Percentiles rank a stretch among this genome's conserved stretches.
These are phyloP conservation scores for Arachis hypogaea DNA, from an alignment of 306 rosid species.

Conservation along the genomic window DNA sequence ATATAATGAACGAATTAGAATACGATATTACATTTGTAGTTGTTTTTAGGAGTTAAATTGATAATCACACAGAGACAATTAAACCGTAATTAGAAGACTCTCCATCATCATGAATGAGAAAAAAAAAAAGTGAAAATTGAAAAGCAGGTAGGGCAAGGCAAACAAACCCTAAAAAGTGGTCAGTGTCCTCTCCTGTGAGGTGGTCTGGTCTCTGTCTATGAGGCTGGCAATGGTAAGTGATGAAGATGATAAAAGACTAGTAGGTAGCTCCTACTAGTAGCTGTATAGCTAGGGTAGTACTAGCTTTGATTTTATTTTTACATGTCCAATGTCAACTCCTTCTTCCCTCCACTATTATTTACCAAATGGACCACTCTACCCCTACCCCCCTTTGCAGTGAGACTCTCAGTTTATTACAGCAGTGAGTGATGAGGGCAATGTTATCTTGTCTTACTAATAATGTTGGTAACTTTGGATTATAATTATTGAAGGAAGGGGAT, in stretches of 20 bases:
- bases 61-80: too few relatives aligned
- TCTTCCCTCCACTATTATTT: neutral
- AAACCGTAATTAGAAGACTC: too few relatives aligned
- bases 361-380: neutral
- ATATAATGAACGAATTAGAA: too few relatives aligned
- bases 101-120: too few relatives aligned
- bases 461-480: too few relatives aligned
- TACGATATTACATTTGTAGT: too few relatives aligned
- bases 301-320: neutral
- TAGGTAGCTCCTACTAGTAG: neutral
- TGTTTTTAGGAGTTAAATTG: too few relatives aligned
- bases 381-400: neutral
- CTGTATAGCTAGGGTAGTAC: neutral
- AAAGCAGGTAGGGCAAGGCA: neutral
- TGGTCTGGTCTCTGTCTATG: neutral
- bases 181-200: neutral
- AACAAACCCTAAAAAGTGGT: neutral
- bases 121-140: slow-evolving; percentile 15
- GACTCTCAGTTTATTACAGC: neutral
- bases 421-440: neutral
- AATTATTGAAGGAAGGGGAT: neutral
- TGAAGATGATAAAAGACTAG: neutral
- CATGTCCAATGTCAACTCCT: slow-evolving; percentile 12
- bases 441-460: too few relatives aligned
- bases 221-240: slow-evolving; percentile 31